Percentiles rank a stretch among this genome's conserved stretches.
phyloP scores from a whole-genome alignment of 2,329 filamentous ascomycete genomes.

The Aspergillus eucalypticola region DNA sequence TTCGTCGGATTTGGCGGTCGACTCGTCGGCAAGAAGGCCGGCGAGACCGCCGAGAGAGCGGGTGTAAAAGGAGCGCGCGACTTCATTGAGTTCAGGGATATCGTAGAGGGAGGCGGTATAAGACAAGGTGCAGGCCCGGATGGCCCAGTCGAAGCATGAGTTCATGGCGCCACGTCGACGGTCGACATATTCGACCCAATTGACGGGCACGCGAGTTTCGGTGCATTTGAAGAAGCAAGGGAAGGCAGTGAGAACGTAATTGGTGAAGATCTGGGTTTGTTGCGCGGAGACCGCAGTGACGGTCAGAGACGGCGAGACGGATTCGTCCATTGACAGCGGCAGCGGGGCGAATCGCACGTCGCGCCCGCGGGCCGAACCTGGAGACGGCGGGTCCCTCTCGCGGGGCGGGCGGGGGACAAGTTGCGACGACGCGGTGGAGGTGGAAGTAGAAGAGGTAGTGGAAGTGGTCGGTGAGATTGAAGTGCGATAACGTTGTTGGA shows the following conservation, averaged over 20 bases:
- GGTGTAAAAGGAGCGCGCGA: constrained; percentile 29
- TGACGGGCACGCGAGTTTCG: constrained; percentile 28
- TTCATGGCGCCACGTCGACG: constrained; percentile 17
- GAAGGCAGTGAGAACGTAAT: constrained; percentile 30
- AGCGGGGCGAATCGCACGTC: constrained; percentile 6
- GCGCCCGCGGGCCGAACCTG: not conserved
- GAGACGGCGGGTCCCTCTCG: not conserved
- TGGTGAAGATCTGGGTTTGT: constrained; percentile 30
- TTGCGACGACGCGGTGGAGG: not conserved
- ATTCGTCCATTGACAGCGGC: constrained; percentile 25
- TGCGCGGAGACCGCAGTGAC: constrained; percentile 26
- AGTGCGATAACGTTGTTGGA: constrained; percentile 27
- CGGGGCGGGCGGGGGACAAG: not conserved
- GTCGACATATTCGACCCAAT: constrained; percentile 32
- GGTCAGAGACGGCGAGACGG: constrained; percentile 30
- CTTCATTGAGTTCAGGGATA: constrained; percentile 27
- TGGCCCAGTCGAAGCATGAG: constrained; percentile 26
- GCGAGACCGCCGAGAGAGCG: constrained; percentile 33
- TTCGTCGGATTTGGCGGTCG: constrained; percentile 33
- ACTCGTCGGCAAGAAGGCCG: constrained; percentile 25
- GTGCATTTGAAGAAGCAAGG: constrained; percentile 33
- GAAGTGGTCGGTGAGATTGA: constrained; percentile 12
- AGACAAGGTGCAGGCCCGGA: constrained; percentile 22
- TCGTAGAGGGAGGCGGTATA: constrained; percentile 23
- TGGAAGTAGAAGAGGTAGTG: not conserved